Percentiles rank a stretch among this genome's conserved stretches.
phyloP scores from a whole-genome alignment of 768 basidiomycete genomes.

The Leccinum obscurum region DNA sequence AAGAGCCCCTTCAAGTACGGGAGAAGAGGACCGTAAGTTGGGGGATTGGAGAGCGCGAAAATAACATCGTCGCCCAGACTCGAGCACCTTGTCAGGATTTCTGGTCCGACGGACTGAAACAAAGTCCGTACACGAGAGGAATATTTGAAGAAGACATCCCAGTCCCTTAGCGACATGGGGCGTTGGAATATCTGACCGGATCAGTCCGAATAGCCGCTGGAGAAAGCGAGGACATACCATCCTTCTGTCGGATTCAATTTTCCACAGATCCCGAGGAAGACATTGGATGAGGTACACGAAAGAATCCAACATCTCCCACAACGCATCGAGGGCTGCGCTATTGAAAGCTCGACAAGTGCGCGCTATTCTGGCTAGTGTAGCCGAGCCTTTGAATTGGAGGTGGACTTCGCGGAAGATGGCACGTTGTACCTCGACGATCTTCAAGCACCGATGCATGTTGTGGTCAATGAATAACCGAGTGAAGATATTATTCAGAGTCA shows the following conservation, averaged over 20 bases:
- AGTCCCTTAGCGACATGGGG: constrained; percentile 29
- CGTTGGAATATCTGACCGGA: constrained; percentile 22
- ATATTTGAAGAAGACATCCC: constrained; percentile 30
- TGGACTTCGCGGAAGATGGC: constrained; percentile 23
- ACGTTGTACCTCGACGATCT: constrained; percentile 29
- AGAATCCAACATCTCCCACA: constrained; percentile 25
- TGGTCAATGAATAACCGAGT: not conserved
- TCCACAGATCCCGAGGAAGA: constrained; percentile 33
- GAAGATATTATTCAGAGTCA: not conserved
- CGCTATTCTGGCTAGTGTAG: constrained; percentile 23
- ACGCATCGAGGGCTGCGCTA: constrained; percentile 22
- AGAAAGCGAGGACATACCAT: constrained; percentile 14
- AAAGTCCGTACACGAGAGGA: constrained; percentile 23
- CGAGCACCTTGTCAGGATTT: not conserved
- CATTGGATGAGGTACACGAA: constrained; percentile 24
- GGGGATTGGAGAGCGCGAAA: constrained; percentile 27
- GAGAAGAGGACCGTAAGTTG: constrained; percentile 20
- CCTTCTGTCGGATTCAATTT: constrained; percentile 7
- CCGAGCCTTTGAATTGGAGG: not conserved
- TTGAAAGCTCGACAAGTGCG: constrained; percentile 28
- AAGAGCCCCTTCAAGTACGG: constrained; percentile 22
- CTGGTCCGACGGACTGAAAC: not conserved
- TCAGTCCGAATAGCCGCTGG: constrained; percentile 7
- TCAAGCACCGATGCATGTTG: constrained; percentile 27
- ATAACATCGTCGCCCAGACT: constrained; percentile 23